These are phyloP conservation scores for Eucalyptus microcorys DNA, from an alignment of 345 rosid genomes.

Conservation along the genomic window DNA sequence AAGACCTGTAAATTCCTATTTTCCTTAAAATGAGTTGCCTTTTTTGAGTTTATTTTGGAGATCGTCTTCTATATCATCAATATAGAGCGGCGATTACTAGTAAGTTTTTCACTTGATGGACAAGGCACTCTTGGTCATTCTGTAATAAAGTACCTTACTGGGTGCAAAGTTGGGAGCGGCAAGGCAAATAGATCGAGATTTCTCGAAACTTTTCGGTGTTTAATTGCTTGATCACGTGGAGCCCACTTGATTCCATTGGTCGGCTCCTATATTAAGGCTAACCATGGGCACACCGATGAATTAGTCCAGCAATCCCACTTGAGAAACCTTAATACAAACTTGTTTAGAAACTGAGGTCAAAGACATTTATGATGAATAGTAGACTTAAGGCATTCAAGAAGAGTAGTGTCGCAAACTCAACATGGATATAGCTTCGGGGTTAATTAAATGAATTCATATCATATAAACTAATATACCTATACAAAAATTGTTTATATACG, in stretches of 20 bases:
- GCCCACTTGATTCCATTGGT: background rate
- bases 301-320: rapidly evolving
- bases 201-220: rapidly evolving
- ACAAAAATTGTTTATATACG: rapidly evolving
- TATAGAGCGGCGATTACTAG: rapidly evolving
- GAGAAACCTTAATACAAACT: too few relatives aligned
- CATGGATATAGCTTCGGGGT: too few relatives aligned
- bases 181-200: background rate
- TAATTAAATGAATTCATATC: too few relatives aligned
- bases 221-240: rapidly evolving
- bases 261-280: background rate
- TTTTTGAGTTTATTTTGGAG: background rate
- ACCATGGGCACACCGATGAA: rapidly evolving
- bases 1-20: background rate
- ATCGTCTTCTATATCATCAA: background rate
- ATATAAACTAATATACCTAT: too few relatives aligned
- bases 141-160: background rate
- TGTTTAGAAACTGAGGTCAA: too few relatives aligned
- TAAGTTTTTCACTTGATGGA: background rate
- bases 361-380: too few relatives aligned
- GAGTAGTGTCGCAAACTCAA: too few relatives aligned
- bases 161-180: background rate
- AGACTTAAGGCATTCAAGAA: too few relatives aligned
- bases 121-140: background rate
- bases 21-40: background rate